A percentile compares a stretch with the other conserved stretches of the same genome.
Conservation (phyloP, 2,329 filamentous ascomycete species). For the Fusarium buharicum region DNA sequence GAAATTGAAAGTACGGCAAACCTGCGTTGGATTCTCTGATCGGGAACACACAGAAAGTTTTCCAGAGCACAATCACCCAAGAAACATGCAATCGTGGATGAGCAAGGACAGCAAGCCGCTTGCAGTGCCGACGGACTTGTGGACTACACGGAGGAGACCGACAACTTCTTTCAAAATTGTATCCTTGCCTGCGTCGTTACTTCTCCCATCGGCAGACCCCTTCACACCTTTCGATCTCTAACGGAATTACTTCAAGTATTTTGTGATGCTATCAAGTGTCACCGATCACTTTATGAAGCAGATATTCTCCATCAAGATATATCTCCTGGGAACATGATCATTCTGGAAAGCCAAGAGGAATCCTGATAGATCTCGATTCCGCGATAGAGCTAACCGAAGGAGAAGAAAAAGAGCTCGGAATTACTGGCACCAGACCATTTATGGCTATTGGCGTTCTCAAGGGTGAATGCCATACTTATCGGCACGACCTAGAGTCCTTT, state of each 20-base stretch:
- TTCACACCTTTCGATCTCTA: slow-evolving; percentile 28
- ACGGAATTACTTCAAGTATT: slow-evolving; percentile 49
- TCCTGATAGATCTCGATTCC: slow-evolving; percentile 39
- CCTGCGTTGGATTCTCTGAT: slow-evolving; percentile 28
- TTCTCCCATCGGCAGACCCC: slow-evolving; percentile 35
- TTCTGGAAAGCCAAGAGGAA: slow-evolving; percentile 44
- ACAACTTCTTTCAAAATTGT: slow-evolving; percentile 28
- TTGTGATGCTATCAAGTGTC: slow-evolving; percentile 50
- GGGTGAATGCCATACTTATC: slow-evolving; percentile 32
- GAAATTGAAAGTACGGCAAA: slow-evolving; percentile 34
- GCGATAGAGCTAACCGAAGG: slow-evolving; percentile 20
- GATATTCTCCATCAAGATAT: slow-evolving; percentile 52
- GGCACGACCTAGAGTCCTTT: slow-evolving; percentile 44
- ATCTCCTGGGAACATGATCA: slow-evolving; percentile 54
- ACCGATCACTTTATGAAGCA: slow-evolving; percentile 48
- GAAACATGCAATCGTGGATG: slow-evolving; percentile 6
- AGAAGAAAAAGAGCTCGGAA: slow-evolving; percentile 22
- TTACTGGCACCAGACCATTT: slow-evolving; percentile 38
- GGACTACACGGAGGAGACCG: slow-evolving; percentile 22
- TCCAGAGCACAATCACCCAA: background rate
- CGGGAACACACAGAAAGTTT: slow-evolving; percentile 27
- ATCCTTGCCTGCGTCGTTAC: slow-evolving; percentile 35
- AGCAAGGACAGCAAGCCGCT: slow-evolving; percentile 6
- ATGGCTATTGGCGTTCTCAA: slow-evolving; percentile 42
- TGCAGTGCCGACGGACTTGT: slow-evolving; percentile 10